These are phyloP conservation scores for Paspalum vaginatum DNA, from an alignment of 176 grass and related monocot genomes.

Conservation along the genomic window DNA sequence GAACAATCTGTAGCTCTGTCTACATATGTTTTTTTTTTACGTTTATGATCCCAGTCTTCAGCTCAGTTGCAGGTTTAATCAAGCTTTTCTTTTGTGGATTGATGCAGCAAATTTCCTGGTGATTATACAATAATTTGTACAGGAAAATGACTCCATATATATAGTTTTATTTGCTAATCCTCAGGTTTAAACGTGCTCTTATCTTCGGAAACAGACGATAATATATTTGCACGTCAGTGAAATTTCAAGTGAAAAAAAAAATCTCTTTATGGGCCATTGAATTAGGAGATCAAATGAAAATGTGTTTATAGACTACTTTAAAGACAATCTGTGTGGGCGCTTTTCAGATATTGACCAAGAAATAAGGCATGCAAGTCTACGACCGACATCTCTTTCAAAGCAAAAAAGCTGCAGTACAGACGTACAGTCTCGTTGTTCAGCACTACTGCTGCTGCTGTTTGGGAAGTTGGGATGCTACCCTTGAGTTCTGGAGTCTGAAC, in stretches of 20 bases:
- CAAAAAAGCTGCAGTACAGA: background rate
- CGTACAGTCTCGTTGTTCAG: background rate
- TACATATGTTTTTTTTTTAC: background rate
- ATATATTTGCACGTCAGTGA: background rate
- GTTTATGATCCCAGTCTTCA: background rate
- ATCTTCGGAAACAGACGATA: background rate
- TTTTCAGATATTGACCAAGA: background rate
- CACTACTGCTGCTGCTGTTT: background rate
- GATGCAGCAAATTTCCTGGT: background rate
- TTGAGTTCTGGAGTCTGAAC: background rate
- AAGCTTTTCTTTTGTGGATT: background rate
- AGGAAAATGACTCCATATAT: background rate
- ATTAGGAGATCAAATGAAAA: conserved; percentile 7
- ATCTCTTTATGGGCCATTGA: background rate
- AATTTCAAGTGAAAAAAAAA: background rate
- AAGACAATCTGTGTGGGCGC: background rate
- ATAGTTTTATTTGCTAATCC: background rate
- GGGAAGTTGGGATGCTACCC: background rate
- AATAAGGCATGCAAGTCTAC: background rate
- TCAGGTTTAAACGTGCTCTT: background rate
- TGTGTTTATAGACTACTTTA: background rate
- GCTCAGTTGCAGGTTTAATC: background rate
- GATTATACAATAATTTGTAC: background rate
- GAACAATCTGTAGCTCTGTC: background rate
- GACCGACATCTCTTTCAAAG: conserved; percentile 9